phyloP scores from a whole-genome alignment of 768 basidiomycete genomes.

The Pisolithus marmoratus region DNA sequence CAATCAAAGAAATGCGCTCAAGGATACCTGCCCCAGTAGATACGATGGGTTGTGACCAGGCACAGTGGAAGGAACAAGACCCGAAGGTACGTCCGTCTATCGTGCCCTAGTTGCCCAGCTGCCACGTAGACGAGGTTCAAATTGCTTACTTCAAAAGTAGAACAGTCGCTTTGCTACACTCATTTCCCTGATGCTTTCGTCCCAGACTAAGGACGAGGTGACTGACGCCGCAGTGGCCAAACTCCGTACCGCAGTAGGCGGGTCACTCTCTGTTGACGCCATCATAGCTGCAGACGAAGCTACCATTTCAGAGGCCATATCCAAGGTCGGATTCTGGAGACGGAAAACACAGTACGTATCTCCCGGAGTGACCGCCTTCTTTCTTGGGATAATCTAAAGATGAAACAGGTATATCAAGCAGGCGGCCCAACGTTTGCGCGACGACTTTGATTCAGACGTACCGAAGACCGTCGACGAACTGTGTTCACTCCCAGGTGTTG shows the following conservation, averaged over 20 bases:
- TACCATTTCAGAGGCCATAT: constrained; percentile 69
- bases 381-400: background rate
- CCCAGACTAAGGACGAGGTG: constrained; percentile 92
- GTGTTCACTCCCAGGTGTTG: constrained; percentile 84
- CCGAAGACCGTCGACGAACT: constrained; percentile 87
- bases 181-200: constrained; percentile 90
- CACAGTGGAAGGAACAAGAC: constrained; percentile 55
- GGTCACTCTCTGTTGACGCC: constrained; percentile 69
- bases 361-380: background rate
- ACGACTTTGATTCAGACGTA: constrained; percentile 77
- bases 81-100: constrained; percentile 47
- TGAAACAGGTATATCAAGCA: constrained; percentile 62
- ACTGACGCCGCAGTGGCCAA: constrained; percentile 74
- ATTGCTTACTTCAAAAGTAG: constrained; percentile 32
- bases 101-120: background rate
- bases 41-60: constrained; percentile 82
- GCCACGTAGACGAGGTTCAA: background rate
- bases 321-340: constrained; percentile 91
- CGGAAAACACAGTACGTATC: constrained; percentile 69
- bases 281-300: constrained; percentile 58
- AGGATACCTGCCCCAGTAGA: constrained; percentile 81
- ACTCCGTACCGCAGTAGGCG: constrained; percentile 68
- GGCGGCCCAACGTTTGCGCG: constrained; percentile 60
- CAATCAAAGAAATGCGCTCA: constrained; percentile 73
- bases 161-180: constrained; percentile 80